Base-by-base conservation (phyloP, 768 basidiomycete species). In the Rhodosporidiobolus odoratus region DNA sequence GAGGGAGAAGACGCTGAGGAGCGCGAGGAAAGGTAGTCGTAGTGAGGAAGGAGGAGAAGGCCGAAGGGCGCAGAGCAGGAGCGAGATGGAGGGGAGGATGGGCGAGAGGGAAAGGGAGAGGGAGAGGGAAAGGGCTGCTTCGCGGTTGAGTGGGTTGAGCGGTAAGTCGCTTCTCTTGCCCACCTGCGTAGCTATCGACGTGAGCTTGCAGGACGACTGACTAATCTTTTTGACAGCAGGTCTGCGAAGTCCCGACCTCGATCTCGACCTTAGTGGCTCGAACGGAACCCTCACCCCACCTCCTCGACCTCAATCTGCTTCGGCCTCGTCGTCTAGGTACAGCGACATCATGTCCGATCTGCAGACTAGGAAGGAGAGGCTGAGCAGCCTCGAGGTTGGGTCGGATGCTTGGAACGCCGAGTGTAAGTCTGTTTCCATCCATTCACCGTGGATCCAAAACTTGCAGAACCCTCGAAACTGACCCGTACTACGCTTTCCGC, bases 341-440 rank as follows among this genome's bases (percentile, higher is more conserved):
- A 23, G 15, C 34, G 32, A 52, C 52, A 57, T 65, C 63, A 56
- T 32, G 5, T 35, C n/a, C 23, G 43, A 57, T 15, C 27, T 56
- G 19, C 27, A n/a, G 5, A 65, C 63, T 10, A 37, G 65, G 16
- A 66, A 30, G 23, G 65, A 66, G n/a, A 19, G 60, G 13, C 21
- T 66, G 1, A 4, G 40, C 7, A 35, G 38, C 2, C 12, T 60
- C 34, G 69, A 66, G 32, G 53, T 69, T 4, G 68, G 68, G 1
- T 60, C 68, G 1, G 65, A 62, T 0, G 61, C 60, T 0, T 73
- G 68, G 68, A 38, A 56, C 41, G 52, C 60, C 4, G 68, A 66
- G 21, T 50, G 71, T 72, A 15, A 41, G 71, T 65, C 9, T 16
- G 17, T 9, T 23, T 6, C n/a, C 37, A 1, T 35, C 23, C 13